Evolutionary conservation across 306 rosid species (phyloP).

Genomic region (Cajanus cajan): DNA sequence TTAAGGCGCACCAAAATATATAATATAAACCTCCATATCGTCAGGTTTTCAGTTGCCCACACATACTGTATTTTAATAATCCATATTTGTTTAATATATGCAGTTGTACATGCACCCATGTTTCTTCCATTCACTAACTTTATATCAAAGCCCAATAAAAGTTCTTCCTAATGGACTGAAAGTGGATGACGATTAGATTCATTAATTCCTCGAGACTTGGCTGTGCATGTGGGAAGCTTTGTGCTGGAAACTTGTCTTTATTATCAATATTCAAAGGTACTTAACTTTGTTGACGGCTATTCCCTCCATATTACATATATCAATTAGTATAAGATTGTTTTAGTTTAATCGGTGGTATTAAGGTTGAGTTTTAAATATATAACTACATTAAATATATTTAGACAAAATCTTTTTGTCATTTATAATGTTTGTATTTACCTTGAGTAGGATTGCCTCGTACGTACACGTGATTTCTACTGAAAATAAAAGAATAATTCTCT

Average conservation of each 20-base stretch:
- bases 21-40: slow-evolving; percentile 19
- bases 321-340: no score
- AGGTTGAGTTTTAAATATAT: no score
- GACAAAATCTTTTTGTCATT: no score
- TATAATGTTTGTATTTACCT: no score
- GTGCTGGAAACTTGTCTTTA: slow-evolving; percentile 21
- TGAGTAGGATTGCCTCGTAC: no score
- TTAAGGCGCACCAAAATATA: slow-evolving; percentile 7
- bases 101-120: no score
- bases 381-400: no score
- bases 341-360: no score
- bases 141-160: slow-evolving; percentile 22
- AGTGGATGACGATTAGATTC: slow-evolving; percentile 23
- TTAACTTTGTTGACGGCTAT: neutral
- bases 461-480: no score
- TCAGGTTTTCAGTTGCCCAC: slow-evolving; percentile 10
- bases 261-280: neutral
- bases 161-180: slow-evolving; percentile 1
- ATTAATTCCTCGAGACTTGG: neutral
- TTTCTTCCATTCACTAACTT: slow-evolving; percentile 22
- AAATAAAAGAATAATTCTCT: neutral
- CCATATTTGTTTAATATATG: slow-evolving; percentile 18
- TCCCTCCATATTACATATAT: neutral
- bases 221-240: slow-evolving; percentile 24
- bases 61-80: slow-evolving; percentile 6